Conservation (phyloP, 208 protist species). For the Lotmaria passim region DNA sequence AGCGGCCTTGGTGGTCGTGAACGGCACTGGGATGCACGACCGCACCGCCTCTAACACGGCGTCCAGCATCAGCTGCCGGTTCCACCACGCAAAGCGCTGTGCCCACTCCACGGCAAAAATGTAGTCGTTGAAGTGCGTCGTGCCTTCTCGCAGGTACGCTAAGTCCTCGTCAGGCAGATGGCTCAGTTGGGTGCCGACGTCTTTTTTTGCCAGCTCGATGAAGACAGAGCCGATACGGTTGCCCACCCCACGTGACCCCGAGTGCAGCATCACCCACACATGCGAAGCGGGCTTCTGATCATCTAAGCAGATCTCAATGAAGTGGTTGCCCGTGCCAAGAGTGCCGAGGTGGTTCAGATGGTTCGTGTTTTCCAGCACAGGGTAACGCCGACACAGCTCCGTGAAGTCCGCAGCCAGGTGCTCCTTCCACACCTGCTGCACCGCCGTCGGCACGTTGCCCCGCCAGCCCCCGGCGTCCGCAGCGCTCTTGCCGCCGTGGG, state of each 20-base stretch:
- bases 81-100: constrained; percentile 77
- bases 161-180: constrained; percentile 71
- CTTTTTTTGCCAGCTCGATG: constrained; percentile 83
- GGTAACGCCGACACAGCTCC: constrained; percentile 60
- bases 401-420: constrained; percentile 70
- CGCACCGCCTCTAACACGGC: constrained; percentile 66
- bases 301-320: constrained; percentile 91
- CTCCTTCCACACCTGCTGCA: constrained; percentile 58
- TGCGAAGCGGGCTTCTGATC: constrained; percentile 39
- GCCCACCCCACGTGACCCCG: constrained; percentile 87
- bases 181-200: constrained; percentile 65
- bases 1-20: constrained; percentile 48
- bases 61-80: constrained; percentile 86
- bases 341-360: constrained; percentile 87
- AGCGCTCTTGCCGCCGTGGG: constrained; percentile 57
- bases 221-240: constrained; percentile 87
- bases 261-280: constrained; percentile 93
- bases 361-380: constrained; percentile 63
- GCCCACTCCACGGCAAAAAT: constrained; percentile 86
- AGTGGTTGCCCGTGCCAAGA: constrained; percentile 90
- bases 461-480: constrained; percentile 79
- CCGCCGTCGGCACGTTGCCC: constrained; percentile 44
- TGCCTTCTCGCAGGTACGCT: constrained; percentile 84
- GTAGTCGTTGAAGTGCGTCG: constrained; percentile 84
- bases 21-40: constrained; percentile 34